Evolutionary conservation across 441 rosid genomes (phyloP).

Genomic region (Populus trichocarpa): DNA sequence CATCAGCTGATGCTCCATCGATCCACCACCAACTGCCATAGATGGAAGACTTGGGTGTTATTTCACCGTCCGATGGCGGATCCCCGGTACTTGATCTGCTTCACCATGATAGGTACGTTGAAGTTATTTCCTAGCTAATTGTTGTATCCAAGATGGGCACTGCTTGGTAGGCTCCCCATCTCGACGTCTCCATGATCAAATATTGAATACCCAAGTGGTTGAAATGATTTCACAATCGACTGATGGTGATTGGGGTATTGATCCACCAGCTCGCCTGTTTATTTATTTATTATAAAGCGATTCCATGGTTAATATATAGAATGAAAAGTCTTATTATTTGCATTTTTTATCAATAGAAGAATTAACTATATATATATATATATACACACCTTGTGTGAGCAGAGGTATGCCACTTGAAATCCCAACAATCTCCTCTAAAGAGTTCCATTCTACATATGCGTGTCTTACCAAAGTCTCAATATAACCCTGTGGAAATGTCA

Average conservation of each 20-base stretch:
- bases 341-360: neutral
- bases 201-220: conserved; percentile 16
- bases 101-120: neutral
- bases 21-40: conserved; percentile 7
- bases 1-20: neutral
- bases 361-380: too few species aligned
- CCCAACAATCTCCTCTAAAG: conserved; percentile 48
- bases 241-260: conserved; percentile 27
- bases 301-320: neutral
- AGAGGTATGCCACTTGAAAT: conserved; percentile 36
- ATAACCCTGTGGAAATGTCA: conserved; percentile 22
- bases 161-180: conserved; percentile 16
- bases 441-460: conserved; percentile 53
- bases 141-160: conserved; percentile 13
- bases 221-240: conserved; percentile 13
- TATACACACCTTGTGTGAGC: conserved; percentile 53
- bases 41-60: conserved; percentile 28
- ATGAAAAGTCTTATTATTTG: too few species aligned
- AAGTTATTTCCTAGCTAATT: conserved; percentile 20
- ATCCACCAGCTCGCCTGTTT: conserved; percentile 37
- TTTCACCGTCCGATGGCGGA: conserved; percentile 34
- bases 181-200: conserved; percentile 14
- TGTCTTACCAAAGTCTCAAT: conserved; percentile 48
- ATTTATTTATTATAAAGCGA: neutral
- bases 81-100: conserved; percentile 14